A percentile compares a stretch with the other conserved stretches of the same genome.
These are phyloP conservation scores for Trichoderma arundinaceum DNA, from an alignment of 2,329 filamentous ascomycete genomes.

Conservation along the genomic window DNA sequence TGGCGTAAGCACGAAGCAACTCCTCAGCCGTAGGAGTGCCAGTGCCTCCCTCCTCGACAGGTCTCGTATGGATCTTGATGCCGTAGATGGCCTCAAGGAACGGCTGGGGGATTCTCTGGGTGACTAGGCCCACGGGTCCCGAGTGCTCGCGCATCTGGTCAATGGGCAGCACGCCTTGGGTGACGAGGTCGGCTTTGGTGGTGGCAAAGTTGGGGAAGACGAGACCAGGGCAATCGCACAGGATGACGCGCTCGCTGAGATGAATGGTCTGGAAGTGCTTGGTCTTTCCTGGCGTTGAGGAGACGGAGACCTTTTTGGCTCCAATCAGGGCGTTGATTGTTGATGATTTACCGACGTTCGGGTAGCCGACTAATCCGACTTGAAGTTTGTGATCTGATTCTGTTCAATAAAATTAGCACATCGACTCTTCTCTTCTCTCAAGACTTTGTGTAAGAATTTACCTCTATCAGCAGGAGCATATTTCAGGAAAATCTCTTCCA, in stretches of 20 bases:
- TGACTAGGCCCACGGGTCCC: constrained; percentile 82
- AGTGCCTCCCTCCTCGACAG: constrained; percentile 89
- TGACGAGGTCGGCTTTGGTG: constrained; percentile 94
- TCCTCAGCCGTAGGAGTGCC: constrained; percentile 85
- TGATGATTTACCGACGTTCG: constrained; percentile 98
- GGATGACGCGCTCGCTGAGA: constrained; percentile 83
- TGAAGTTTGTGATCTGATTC: constrained; percentile 70
- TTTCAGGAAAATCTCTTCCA: constrained; percentile 85
- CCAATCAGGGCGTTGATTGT: constrained; percentile 99
- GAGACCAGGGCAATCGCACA: constrained; percentile 97
- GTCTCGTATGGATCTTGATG: constrained; percentile 81
- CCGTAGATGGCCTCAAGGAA: constrained; percentile 95
- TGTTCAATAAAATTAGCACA: constrained; percentile 38
- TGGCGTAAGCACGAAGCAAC: constrained; percentile 82
- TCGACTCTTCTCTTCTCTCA: no score
- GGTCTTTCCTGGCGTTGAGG: constrained; percentile 95
- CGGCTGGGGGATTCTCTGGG: constrained; percentile 80
- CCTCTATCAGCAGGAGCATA: constrained; percentile 64
- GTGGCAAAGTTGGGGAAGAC: constrained; percentile 98
- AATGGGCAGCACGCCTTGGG: constrained; percentile 92
- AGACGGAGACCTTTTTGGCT: constrained; percentile 97
- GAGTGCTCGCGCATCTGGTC: constrained; percentile 94
- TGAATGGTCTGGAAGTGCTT: constrained; percentile 99
- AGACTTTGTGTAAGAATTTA: constrained; percentile 42
- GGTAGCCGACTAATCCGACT: constrained; percentile 95